Evolutionary conservation across 2,329 filamentous ascomycete genomes (phyloP).

Genomic region (Zasmidium angulare): DNA sequence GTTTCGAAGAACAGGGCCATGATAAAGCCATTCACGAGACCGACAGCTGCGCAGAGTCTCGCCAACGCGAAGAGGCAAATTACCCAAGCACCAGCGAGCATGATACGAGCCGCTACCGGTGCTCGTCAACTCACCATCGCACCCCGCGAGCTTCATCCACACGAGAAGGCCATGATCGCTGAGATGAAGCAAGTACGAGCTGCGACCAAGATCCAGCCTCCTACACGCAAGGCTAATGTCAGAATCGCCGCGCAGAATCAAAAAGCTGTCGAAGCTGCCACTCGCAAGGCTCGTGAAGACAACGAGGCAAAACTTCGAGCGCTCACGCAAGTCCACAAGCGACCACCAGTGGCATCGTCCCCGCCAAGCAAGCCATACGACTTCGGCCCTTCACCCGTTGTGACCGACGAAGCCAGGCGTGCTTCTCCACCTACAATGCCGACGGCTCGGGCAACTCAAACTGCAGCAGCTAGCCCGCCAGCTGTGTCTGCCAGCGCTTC

Average conservation of each 20-base stretch:
- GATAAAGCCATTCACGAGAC: constrained; percentile 13
- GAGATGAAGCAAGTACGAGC: constrained; percentile 13
- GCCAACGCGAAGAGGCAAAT: constrained; percentile 19
- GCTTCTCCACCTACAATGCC: not conserved
- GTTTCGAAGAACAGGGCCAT: constrained; percentile 16
- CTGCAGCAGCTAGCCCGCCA: not conserved
- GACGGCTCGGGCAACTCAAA: not conserved
- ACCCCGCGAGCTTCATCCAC: constrained; percentile 21
- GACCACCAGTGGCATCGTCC: not conserved
- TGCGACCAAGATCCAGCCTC: constrained; percentile 14
- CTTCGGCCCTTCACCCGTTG: constrained; percentile 4
- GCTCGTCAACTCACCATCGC: constrained; percentile 13
- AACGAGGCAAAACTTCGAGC: constrained; percentile 20
- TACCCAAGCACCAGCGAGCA: constrained; percentile 17
- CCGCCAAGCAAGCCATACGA: constrained; percentile 14
- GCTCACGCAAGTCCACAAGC: constrained; percentile 15
- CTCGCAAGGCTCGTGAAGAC: constrained; percentile 15
- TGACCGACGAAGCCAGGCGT: not conserved
- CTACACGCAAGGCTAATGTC: constrained; percentile 3
- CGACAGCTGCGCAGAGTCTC: constrained; percentile 10
- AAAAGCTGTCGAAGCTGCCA: constrained; percentile 13
- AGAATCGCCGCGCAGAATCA: constrained; percentile 11
- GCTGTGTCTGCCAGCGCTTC: not conserved
- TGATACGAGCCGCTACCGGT: constrained; percentile 16
- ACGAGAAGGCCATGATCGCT: constrained; percentile 16